Evolutionary conservation across 1,284 basidiomycete genomes (phyloP), one percentile per base, ranked within the genome.

Genomic region (Psilocybe mexicana): DNA sequence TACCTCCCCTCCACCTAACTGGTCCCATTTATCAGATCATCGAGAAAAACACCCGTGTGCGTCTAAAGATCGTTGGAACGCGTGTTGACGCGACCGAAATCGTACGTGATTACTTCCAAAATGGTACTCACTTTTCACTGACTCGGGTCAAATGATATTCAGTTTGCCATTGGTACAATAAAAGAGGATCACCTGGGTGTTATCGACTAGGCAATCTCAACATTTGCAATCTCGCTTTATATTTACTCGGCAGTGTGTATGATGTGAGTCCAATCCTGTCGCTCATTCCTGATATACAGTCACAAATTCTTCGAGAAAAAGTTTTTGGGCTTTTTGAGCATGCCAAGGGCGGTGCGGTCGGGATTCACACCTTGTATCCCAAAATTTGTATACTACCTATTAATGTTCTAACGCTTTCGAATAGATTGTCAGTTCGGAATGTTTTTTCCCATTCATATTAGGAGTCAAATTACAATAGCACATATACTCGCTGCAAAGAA

Each of bases 41-140:
- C 67, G 93, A 96, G 72, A 97, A 96, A 74, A 94, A 94, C 63
- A 93, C 93, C 0, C 87, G 89, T 59, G 90, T 98, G 36, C 86
- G 96, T 40, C 82, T 98, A 74, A 96, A 98, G 75, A 95, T 99
- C 55, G 95, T 99, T 14, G 96, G 96, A 30, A 97, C 95, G 30
- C 87, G 96, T 68, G 93, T 98, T 6, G 96, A 99, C 71, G 96
- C 96, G 23, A 98, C 94, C 26, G 96, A 98, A 73, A 98, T 99
- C 67, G 94, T 95, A 70, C 66, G 90, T 83, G 14, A 24, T 38
- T 7, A 6, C 18, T 48, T 58, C 33, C 42, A 48, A 24, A 26
- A 23, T 33, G 30, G 4, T 33, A 6, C 8, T 33, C 30, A 38
- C 28, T 40, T 30, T 52, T 52, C n/a, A 40, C 43, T 61, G 18